Base-by-base conservation (phyloP, 345 rosid genomes). In the Mercurialis annua region DNA sequence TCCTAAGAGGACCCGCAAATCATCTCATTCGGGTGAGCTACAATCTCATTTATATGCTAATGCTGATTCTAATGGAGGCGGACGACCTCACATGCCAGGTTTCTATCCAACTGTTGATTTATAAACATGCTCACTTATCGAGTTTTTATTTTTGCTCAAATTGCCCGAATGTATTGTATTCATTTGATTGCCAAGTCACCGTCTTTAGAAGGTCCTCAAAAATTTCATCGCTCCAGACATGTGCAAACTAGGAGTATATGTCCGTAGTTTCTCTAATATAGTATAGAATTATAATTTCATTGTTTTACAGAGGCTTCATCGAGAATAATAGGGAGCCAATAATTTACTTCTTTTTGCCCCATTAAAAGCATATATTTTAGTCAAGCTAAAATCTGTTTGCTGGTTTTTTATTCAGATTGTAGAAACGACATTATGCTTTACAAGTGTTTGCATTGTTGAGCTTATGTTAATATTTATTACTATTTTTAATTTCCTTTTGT, bases 11-110 rank as follows among this genome's bases (percentile, higher is more conserved):
- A 80, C 81, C 29, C 82, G 89, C 36, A 92, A 85, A 79, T 81
- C 90, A 21, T 76, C 90, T 43, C 85, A 85, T 76, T 85, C 86
- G 0, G 96, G 95, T 58, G 98, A 89, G 79, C 86, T 87, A 57
- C 87, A 81, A 20, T 68, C 84, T 62, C 87, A 83, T 71, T 73
- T 78, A n/a, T 83, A 78, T 43, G 79, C 73, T 61, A 82, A 73
- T 65, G 74, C 84, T 34, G 90, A 85, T 59, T 86, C 90, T 15
- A 89, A 89, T 44, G 92, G 96, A 70, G 76, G 79, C 59, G 85
- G 85, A 50, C 78, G 66, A 1, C 14, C 40, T 36, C 69, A 65
- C 75, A 75, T 88, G 86, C 83, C 87, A 15, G 74, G 82, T 34
- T 69, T 73, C 30, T 84, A 83, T 61, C 86, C 88, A 14, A 62